Percentiles rank a stretch among this genome's conserved stretches.
These are phyloP conservation scores for Pythium volutum DNA, from an alignment of 352 stramenopile genomes.

Conservation along the genomic window DNA sequence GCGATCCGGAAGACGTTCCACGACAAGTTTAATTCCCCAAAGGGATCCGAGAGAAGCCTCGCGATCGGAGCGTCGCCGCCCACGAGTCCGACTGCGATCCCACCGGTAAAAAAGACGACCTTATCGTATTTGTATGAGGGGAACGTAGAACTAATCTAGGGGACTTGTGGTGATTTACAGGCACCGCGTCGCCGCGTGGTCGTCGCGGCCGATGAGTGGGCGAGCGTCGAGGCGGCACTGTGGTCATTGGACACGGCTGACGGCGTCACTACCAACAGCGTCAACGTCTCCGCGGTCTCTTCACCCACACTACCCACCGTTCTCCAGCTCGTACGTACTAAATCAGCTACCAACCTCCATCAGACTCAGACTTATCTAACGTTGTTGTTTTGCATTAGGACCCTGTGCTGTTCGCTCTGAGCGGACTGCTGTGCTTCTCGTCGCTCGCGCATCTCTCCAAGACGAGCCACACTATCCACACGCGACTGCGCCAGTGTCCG, in stretches of 20 bases:
- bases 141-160: too few relatives aligned
- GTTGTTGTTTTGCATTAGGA: conserved; percentile 1
- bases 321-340: conserved; percentile 11
- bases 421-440: conserved; percentile 12
- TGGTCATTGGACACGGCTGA: conserved; percentile 51
- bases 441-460: conserved; percentile 31
- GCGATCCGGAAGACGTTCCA: conserved; percentile 25
- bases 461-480: conserved; percentile 38
- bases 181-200: conserved; percentile 3
- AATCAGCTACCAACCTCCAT: neutral
- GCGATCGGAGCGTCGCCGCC: neutral
- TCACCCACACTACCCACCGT: neutral
- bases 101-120: neutral
- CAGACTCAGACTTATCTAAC: neutral
- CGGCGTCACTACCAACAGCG: neutral
- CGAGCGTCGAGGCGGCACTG: conserved; percentile 49
- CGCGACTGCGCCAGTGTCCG: conserved; percentile 38
- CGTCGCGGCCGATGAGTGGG: conserved; percentile 33
- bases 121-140: too few relatives aligned
- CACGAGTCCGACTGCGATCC: conserved; percentile 4
- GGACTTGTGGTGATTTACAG: neutral
- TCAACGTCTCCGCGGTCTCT: neutral
- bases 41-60: conserved; percentile 5
- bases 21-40: conserved; percentile 23
- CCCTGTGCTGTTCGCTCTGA: conserved; percentile 3